Percentiles rank a stretch among this genome's conserved stretches.
These are phyloP conservation scores for Diplodia corticola DNA, from an alignment of 2,329 filamentous ascomycete genomes.

Conservation along the genomic window DNA sequence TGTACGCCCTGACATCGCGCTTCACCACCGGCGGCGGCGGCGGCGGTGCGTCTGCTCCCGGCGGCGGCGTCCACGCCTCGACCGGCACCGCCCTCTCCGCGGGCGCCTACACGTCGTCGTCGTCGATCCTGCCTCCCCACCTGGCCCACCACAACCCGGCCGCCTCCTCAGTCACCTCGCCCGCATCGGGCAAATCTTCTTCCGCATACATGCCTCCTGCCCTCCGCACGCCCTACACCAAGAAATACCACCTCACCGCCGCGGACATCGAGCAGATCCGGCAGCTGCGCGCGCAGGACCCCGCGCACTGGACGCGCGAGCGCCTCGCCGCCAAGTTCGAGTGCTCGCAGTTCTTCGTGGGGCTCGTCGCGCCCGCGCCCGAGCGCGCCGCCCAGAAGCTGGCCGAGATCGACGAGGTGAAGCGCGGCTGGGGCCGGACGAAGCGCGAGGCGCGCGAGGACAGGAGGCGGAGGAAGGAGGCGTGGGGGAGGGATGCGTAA, in stretches of 20 bases:
- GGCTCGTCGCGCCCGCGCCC: slow-evolving; percentile 54
- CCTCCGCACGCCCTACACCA: slow-evolving; percentile 53
- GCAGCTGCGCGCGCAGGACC: slow-evolving; percentile 55
- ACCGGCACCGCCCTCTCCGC: slow-evolving; percentile 32
- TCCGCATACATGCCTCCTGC: slow-evolving; percentile 53
- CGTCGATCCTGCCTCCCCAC: slow-evolving; percentile 23
- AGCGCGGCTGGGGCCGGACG: slow-evolving; percentile 62
- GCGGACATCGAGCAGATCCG: slow-evolving; percentile 62
- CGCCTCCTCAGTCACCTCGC: slow-evolving; percentile 31
- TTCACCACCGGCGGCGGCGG: too few species aligned
- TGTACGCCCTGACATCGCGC: slow-evolving; percentile 43
- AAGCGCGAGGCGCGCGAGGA: slow-evolving; percentile 63
- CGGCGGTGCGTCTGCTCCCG: too few species aligned
- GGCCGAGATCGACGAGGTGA: slow-evolving; percentile 55
- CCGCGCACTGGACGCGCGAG: slow-evolving; percentile 59
- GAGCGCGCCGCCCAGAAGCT: slow-evolving; percentile 45
- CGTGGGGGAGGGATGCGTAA: slow-evolving; percentile 62
- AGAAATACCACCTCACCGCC: slow-evolving; percentile 62
- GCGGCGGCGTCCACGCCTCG: slow-evolving; percentile 29
- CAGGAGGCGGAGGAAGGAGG: slow-evolving; percentile 58
- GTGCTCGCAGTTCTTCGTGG: slow-evolving; percentile 63
- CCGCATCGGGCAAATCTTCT: too few species aligned
- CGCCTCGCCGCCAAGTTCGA: slow-evolving; percentile 63
- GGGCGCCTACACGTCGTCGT: slow-evolving; percentile 28
- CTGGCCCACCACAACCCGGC: slow-evolving; percentile 21